These are phyloP conservation scores for Poteriospumella lacustris DNA, from an alignment of 108 stramenopile genomes.

Conservation along the genomic window DNA sequence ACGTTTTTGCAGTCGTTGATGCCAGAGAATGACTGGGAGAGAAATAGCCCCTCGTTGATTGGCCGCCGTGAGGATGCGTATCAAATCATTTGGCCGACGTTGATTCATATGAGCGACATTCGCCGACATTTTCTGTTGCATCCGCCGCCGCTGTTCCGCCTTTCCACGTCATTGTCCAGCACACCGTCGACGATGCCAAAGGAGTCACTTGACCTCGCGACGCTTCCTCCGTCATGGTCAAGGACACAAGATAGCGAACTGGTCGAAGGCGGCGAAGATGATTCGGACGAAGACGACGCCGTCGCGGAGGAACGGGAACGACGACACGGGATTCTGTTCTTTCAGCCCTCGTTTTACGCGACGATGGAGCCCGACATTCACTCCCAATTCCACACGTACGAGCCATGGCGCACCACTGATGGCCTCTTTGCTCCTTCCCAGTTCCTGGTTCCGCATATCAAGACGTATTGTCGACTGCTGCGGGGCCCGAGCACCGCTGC, in stretches of 20 bases:
- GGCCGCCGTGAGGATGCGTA: neutral
- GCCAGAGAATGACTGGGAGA: neutral
- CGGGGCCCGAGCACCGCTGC: too few species aligned
- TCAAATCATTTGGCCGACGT: neutral
- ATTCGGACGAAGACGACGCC: neutral
- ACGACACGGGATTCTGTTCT: neutral
- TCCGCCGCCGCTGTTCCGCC: too few species aligned
- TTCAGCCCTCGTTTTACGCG: neutral
- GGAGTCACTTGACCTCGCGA: too few species aligned
- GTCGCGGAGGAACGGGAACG: neutral
- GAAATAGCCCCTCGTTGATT: neutral
- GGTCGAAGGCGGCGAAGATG: neutral
- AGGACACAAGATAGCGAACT: neutral
- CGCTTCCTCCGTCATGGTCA: neutral
- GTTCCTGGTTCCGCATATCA: neutral
- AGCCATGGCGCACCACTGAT: too few species aligned
- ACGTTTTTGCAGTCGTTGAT: neutral
- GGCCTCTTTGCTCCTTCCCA: neutral
- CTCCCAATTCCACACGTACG: neutral
- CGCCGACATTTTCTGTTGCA: too few species aligned
- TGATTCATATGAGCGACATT: too few species aligned
- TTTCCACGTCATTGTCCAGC: too few species aligned
- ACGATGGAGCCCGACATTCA: slow-evolving; percentile 5
- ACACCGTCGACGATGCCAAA: too few species aligned
- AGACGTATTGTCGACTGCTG: too few species aligned